Conservation (phyloP, 2,329 filamentous ascomycete species). For the Pyrenophora seminiperda region DNA sequence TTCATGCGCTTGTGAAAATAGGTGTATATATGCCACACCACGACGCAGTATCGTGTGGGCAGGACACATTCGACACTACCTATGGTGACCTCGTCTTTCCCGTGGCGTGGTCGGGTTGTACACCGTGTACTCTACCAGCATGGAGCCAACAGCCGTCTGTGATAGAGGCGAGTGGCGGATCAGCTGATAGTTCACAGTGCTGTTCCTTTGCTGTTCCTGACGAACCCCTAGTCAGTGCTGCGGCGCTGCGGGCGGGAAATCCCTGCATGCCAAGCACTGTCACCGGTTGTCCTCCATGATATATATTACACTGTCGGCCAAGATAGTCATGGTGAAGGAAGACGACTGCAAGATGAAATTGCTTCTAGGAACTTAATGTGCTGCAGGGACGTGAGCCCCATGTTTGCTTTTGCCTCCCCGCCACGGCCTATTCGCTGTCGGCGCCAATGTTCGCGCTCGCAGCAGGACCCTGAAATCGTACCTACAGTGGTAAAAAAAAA, state of each 20-base stretch:
- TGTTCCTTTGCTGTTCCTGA: constrained; percentile 12
- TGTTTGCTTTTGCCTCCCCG: constrained; percentile 6
- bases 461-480: constrained; percentile 10
- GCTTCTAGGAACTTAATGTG: neutral
- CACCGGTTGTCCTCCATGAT: neutral
- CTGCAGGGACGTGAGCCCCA: neutral
- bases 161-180: neutral
- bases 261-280: constrained; percentile 11
- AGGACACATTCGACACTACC: too few species aligned
- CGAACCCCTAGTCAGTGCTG: neutral
- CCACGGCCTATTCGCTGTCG: neutral
- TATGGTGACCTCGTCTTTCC: too few species aligned
- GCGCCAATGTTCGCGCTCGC: neutral
- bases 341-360: neutral
- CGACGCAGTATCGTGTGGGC: too few species aligned
- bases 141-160: neutral
- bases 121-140: too few species aligned
- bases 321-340: neutral
- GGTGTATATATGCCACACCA: too few species aligned
- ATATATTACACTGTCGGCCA: constrained; percentile 1
- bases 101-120: too few species aligned
- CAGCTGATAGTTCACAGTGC: constrained; percentile 11
- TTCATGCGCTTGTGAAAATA: too few species aligned
- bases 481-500: constrained; percentile 16
- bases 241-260: too few species aligned